These are phyloP conservation scores for Saccharomycopsis phalli DNA, from an alignment of 1,139 yeast species.

Conservation along the genomic window DNA sequence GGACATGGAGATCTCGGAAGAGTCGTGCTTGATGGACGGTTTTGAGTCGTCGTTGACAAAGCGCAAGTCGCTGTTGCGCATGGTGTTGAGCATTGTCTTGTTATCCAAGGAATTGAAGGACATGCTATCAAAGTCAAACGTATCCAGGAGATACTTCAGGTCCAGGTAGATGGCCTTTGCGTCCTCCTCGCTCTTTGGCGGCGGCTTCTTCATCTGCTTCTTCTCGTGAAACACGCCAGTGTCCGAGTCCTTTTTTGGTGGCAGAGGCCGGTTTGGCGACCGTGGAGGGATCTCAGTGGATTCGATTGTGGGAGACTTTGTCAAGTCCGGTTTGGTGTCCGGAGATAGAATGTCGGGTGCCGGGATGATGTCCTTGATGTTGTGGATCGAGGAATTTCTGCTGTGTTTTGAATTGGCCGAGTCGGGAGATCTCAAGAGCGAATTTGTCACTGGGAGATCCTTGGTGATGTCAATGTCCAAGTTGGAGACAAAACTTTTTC, in stretches of 20 bases:
- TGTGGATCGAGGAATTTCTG: conserved; percentile 11
- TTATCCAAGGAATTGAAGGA: conserved; percentile 19
- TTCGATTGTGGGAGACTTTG: neutral
- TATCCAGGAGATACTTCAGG: neutral
- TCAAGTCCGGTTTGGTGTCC: neutral
- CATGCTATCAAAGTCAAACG: conserved; percentile 1
- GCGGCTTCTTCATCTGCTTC: neutral
- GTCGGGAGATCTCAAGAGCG: neutral
- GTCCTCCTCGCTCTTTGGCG: neutral
- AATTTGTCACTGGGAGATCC: neutral
- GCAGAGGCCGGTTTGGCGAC: conserved; percentile 16
- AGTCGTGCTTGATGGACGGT: neutral
- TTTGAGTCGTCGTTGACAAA: conserved; percentile 4
- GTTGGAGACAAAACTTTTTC: conserved; percentile 5
- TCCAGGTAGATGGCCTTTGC: neutral
- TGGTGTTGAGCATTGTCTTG: conserved; percentile 17
- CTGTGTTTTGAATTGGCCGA: conserved; percentile 3
- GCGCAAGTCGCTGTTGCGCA: conserved; percentile 18
- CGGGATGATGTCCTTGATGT: too few relatives aligned
- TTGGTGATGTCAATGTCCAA: neutral
- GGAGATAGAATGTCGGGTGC: conserved; percentile 1
- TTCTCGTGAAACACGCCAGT: neutral
- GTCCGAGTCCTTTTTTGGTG: neutral
- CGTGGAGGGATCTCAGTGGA: conserved; percentile 15
- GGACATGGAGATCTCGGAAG: conserved; percentile 2